Conservation (phyloP, 2,329 filamentous ascomycete genomes). For the Rhynchosporium agropyri region DNA sequence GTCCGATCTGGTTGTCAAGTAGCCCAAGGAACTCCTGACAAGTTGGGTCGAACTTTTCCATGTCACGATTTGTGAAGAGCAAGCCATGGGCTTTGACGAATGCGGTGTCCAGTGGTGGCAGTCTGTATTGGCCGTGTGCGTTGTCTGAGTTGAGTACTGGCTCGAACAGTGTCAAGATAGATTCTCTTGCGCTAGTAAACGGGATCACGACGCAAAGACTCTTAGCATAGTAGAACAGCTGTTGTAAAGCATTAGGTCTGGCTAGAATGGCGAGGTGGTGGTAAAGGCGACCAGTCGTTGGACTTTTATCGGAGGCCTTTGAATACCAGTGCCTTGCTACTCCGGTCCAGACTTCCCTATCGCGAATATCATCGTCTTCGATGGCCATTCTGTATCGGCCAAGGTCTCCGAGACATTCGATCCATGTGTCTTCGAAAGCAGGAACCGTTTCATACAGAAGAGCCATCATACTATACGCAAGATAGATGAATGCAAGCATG, state of each 20-base stretch:
- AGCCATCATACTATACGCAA: conserved; percentile 89
- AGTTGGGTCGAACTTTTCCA: conserved; percentile 51
- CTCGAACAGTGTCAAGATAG: conserved; percentile 69
- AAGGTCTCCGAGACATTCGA: conserved; percentile 84
- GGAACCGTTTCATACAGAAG: conserved; percentile 84
- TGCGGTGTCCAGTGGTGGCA: conserved; percentile 55
- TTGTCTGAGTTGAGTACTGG: conserved; percentile 51
- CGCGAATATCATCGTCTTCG: conserved; percentile 75
- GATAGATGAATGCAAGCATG: conserved; percentile 88
- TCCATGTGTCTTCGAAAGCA: conserved; percentile 82
- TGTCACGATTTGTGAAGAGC: conserved; percentile 57
- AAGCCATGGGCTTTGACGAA: conserved; percentile 68
- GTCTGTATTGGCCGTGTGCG: conserved; percentile 44
- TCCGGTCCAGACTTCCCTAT: conserved; percentile 76
- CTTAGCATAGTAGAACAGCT: conserved; percentile 73
- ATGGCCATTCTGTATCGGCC: conserved; percentile 87
- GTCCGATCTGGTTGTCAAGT: conserved; percentile 61
- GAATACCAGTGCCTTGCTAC: conserved; percentile 77
- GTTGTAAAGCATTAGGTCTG: conserved; percentile 67
- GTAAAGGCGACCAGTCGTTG: conserved; percentile 76
- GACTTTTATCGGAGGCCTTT: conserved; percentile 71
- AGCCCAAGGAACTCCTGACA: conserved; percentile 53
- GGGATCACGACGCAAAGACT: conserved; percentile 60
- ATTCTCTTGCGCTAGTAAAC: conserved; percentile 70
- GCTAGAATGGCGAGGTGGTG: conserved; percentile 85